Evolutionary conservation across 1,139 yeast genomes (phyloP).

Genomic region (Geotrichum candidum): DNA sequence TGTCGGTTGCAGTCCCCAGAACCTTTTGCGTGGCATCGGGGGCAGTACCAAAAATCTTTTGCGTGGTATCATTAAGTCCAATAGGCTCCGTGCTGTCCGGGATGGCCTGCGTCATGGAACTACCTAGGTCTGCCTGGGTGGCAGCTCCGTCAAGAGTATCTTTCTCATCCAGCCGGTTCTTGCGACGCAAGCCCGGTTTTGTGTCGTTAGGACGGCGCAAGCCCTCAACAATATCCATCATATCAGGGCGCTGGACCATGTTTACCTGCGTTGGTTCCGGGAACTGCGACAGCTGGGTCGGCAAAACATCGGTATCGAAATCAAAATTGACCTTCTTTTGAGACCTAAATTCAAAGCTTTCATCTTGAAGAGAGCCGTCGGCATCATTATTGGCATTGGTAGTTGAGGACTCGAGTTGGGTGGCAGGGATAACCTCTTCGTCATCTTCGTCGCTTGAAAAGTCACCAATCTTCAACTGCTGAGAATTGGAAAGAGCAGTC

Average conservation of each 20-base stretch:
- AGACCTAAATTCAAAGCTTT: neutral
- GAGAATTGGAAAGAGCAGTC: neutral
- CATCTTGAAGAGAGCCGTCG: neutral
- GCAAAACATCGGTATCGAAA: neutral
- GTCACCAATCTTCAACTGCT: neutral
- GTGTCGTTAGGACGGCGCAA: neutral
- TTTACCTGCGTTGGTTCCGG: slow-evolving; percentile 19
- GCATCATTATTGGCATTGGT: neutral
- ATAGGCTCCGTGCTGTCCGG: neutral
- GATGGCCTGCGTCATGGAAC: neutral
- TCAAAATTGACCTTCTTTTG: neutral
- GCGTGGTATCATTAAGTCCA: neutral
- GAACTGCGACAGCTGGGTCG: slow-evolving; percentile 21
- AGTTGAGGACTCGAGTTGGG: neutral
- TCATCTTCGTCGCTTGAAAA: neutral
- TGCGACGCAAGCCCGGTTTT: neutral
- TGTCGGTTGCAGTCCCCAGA: neutral
- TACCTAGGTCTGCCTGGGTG: neutral
- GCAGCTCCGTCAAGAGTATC: neutral
- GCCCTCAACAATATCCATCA: neutral
- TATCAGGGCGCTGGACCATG: neutral
- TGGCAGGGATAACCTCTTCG: neutral
- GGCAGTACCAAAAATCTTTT: neutral
- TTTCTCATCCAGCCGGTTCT: neutral
- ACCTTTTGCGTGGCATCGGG: neutral